Evolutionary conservation across 2,329 filamentous ascomycete species (phyloP).

Genomic region (Aureobasidium melanogenum): DNA sequence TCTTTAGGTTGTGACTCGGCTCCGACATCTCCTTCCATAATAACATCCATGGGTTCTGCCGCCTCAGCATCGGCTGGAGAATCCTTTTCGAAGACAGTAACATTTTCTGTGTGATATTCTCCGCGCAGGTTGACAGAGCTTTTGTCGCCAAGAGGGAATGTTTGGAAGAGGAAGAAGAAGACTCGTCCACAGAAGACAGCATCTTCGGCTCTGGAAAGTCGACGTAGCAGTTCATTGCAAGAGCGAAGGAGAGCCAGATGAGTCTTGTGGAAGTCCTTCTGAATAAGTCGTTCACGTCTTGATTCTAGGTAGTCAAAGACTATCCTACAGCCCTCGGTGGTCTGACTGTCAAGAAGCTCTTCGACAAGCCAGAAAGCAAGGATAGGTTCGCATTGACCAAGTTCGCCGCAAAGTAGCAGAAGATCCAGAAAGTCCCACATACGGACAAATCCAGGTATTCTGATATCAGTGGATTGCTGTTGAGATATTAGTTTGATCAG

Average conservation of each 20-base stretch:
- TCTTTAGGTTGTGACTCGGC: conserved; percentile 17
- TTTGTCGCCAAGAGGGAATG: conserved; percentile 90
- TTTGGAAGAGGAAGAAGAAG: conserved; percentile 98
- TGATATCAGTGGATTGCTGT: conserved; percentile 65
- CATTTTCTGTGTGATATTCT: conserved; percentile 92
- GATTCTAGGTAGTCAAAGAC: conserved; percentile 96
- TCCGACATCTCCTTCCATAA: conserved; percentile 23
- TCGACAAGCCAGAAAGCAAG: conserved; percentile 87
- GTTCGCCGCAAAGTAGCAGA: conserved; percentile 71
- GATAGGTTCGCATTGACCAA: conserved; percentile 59
- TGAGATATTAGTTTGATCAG: conserved; percentile 16
- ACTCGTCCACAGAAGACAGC: conserved; percentile 95
- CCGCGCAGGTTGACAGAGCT: conserved; percentile 94
- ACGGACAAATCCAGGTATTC: conserved; percentile 66
- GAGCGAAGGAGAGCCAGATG: conserved; percentile 82
- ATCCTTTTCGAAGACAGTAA: conserved; percentile 65
- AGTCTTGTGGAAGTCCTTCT: conserved; percentile 71
- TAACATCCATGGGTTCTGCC: conserved; percentile 11
- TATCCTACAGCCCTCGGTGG: conserved; percentile 79
- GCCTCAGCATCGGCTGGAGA: background rate
- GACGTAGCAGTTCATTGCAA: conserved; percentile 89
- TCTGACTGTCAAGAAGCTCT: conserved; percentile 91
- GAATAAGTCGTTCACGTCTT: conserved; percentile 76
- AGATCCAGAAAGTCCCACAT: conserved; percentile 95
- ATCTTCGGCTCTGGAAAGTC: conserved; percentile 91